Conservation (phyloP, 257 asterid genomes). For the Gardenia jasminoides region DNA sequence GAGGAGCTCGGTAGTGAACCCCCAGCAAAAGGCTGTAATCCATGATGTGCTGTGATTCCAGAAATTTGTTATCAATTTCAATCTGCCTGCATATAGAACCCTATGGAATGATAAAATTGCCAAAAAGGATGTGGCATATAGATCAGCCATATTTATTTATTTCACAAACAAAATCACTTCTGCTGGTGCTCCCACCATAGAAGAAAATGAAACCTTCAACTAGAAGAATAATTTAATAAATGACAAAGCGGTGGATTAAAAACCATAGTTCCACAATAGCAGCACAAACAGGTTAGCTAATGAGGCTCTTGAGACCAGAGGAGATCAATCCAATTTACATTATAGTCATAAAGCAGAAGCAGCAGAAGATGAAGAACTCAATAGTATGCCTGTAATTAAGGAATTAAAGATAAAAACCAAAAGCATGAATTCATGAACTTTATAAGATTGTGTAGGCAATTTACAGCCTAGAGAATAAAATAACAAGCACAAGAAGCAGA, state of each 20-base stretch:
- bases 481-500: not conserved
- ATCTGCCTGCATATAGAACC: conserved; percentile 65
- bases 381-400: not conserved
- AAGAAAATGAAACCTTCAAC: not conserved
- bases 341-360: not conserved
- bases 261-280: not conserved
- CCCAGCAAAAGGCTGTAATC: conserved; percentile 96
- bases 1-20: conserved; percentile 95
- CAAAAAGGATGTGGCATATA: conserved; percentile 6
- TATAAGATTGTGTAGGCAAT: not conserved
- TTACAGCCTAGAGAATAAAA: not conserved
- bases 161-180: not conserved
- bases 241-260: not conserved
- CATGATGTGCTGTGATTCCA: conserved; percentile 92
- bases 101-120: conserved; percentile 3
- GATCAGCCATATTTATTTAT: not conserved
- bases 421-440: not conserved
- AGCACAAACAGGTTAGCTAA: not conserved
- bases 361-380: not conserved
- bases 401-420: not conserved
- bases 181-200: not conserved
- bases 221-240: not conserved
- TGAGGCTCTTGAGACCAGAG: not conserved
- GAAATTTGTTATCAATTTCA: conserved; percentile 82
- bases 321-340: not conserved